Evolutionary conservation across 768 basidiomycete species (phyloP).

Genomic region (Pleurotus eryngii): DNA sequence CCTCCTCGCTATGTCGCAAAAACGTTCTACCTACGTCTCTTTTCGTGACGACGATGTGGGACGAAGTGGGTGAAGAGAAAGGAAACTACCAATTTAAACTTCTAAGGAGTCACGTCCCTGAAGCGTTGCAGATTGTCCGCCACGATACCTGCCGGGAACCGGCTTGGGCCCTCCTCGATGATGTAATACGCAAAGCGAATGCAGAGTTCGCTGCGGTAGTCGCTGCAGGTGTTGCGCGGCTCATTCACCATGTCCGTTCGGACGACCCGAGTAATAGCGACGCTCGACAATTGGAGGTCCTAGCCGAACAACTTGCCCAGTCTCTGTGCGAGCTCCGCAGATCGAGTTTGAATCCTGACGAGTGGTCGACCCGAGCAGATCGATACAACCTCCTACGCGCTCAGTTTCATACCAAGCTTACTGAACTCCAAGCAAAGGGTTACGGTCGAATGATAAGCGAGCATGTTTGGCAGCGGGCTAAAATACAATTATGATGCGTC

Average conservation of each 20-base stretch:
- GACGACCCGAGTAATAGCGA: not conserved
- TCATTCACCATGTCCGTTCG: not conserved
- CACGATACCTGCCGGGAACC: not conserved
- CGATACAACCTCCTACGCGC: not conserved
- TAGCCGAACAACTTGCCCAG: not conserved
- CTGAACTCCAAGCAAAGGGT: not conserved
- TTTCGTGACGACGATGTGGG: constrained; percentile 30
- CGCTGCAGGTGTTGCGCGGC: not conserved
- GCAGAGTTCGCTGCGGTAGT: not conserved
- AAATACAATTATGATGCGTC: not conserved
- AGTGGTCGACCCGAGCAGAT: not conserved
- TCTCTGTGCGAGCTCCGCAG: not conserved
- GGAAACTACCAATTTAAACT: constrained; percentile 9
- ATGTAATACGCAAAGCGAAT: not conserved
- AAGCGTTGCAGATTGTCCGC: not conserved
- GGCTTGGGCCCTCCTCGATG: not conserved
- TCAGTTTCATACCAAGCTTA: not conserved
- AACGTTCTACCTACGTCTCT: not conserved
- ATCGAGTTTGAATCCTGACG: not conserved
- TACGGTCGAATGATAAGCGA: not conserved
- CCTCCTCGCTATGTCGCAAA: not conserved
- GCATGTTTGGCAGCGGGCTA: not conserved
- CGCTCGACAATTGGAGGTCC: not conserved
- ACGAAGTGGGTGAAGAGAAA: constrained; percentile 1
- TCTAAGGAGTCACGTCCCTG: not conserved